A percentile compares a stretch with the other conserved stretches of the same genome.
These are phyloP conservation scores for Amanita exitialis DNA, from an alignment of 768 basidiomycete genomes.

Conservation along the genomic window DNA sequence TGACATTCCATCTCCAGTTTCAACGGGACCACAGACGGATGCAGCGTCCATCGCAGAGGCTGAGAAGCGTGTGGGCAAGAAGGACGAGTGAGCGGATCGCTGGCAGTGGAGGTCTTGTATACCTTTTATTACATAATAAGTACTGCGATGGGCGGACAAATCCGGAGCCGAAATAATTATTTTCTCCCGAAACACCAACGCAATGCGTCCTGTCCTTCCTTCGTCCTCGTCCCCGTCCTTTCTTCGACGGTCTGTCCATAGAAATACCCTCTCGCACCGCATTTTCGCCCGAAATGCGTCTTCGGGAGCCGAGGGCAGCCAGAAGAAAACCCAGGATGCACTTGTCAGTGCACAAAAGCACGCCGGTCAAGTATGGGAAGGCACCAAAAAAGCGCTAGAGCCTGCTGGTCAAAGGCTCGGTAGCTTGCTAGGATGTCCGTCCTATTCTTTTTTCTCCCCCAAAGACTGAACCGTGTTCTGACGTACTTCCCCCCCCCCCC, in stretches of 20 bases:
- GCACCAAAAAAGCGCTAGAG: conserved; percentile 35
- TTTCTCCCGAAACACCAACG: conserved; percentile 6
- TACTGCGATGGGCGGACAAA: neutral
- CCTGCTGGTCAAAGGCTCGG: conserved; percentile 43
- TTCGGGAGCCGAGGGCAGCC: conserved; percentile 34
- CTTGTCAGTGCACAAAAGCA: conserved; percentile 48
- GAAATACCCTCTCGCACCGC: conserved; percentile 19
- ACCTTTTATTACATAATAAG: conserved; percentile 6
- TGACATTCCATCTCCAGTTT: conserved; percentile 4
- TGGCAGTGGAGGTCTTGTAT: neutral
- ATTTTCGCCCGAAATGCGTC: conserved; percentile 31
- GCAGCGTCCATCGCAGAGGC: conserved; percentile 81
- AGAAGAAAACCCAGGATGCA: conserved; percentile 66
- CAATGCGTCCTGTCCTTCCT: conserved; percentile 18
- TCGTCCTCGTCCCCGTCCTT: conserved; percentile 14
- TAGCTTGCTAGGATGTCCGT: conserved; percentile 39
- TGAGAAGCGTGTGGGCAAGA: conserved; percentile 80
- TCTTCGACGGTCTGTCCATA: conserved; percentile 19
- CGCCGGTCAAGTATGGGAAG: conserved; percentile 42
- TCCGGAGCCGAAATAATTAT: conserved; percentile 3
- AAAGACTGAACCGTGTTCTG: neutral
- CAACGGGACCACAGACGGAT: conserved; percentile 58
- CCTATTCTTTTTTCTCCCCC: neutral
- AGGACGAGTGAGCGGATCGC: conserved; percentile 34
- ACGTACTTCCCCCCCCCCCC: no score